phyloP scores from a whole-genome alignment of 768 basidiomycete species.

The Pleurotus cornucopiae region DNA sequence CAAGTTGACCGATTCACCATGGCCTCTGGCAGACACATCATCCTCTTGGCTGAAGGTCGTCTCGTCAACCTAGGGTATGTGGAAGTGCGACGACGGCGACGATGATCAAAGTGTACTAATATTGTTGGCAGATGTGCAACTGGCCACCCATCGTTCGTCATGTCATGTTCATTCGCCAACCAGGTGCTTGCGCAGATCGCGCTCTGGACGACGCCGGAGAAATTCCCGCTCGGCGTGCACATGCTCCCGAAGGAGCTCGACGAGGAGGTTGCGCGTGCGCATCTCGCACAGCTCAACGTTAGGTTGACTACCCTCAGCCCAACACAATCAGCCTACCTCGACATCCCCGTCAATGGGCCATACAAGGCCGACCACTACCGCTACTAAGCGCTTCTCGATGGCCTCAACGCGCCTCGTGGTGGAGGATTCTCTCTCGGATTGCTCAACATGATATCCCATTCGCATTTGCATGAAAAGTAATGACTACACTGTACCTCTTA shows the following conservation, averaged over 20 bases:
- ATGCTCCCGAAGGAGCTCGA: conserved; percentile 98
- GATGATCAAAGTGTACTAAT: too few relatives aligned
- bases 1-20: conserved; percentile 98
- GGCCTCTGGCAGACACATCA: conserved; percentile 87
- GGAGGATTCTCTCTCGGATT: too few relatives aligned
- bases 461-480: too few relatives aligned
- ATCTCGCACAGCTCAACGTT: conserved; percentile 87
- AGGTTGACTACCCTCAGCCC: conserved; percentile 77
- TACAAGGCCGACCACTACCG: conserved; percentile 49
- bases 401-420: conserved; percentile 74
- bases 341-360: conserved; percentile 77
- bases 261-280: conserved; percentile 98
- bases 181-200: conserved; percentile 98
- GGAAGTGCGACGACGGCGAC: too few relatives aligned
- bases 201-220: conserved; percentile 89
- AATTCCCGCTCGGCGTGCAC: conserved; percentile 96
- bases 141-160: conserved; percentile 98
- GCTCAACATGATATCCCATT: too few relatives aligned
- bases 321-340: conserved; percentile 86
- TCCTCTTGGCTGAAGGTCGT: conserved; percentile 97
- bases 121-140: conserved; percentile 74
- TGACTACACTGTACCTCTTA: too few relatives aligned
- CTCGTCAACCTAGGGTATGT: conserved; percentile 95
- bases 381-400: conserved; percentile 44
- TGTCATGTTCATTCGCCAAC: conserved; percentile 99